Percentiles rank a stretch among this genome's conserved stretches.
phyloP scores from a whole-genome alignment of 306 rosid species.

The Medicago truncatula region MtrunA17r5.0-ANR NC_053044.1:55127001-55127500 shows the following conservation, averaged over 20 bases:
- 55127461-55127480: slow-evolving; percentile 31
- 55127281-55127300: slow-evolving; percentile 85
- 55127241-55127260: slow-evolving; percentile 57
- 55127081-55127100: slow-evolving; percentile 64
- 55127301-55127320: slow-evolving; percentile 86
- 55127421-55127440: slow-evolving; percentile 69
- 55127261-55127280: slow-evolving; percentile 68
- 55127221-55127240: slow-evolving; percentile 48
- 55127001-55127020: too few species aligned
- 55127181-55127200: slow-evolving; percentile 26
- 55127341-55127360: slow-evolving; percentile 81
- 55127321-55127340: slow-evolving; percentile 91
- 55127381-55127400: slow-evolving; percentile 74
- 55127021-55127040: background rate
- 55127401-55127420: slow-evolving; percentile 51
- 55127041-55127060: slow-evolving; percentile 18
- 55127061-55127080: slow-evolving; percentile 33
- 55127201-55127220: slow-evolving; percentile 39
- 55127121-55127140: slow-evolving; percentile 94
- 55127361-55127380: slow-evolving; percentile 81
- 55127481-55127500: slow-evolving; percentile 27
- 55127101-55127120: slow-evolving; percentile 66
- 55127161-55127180: slow-evolving; percentile 51
- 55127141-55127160: slow-evolving; percentile 66
- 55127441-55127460: slow-evolving; percentile 46